phyloP scores from a whole-genome alignment of 805 yeast species.

The Candida namnaoensis region DNA sequence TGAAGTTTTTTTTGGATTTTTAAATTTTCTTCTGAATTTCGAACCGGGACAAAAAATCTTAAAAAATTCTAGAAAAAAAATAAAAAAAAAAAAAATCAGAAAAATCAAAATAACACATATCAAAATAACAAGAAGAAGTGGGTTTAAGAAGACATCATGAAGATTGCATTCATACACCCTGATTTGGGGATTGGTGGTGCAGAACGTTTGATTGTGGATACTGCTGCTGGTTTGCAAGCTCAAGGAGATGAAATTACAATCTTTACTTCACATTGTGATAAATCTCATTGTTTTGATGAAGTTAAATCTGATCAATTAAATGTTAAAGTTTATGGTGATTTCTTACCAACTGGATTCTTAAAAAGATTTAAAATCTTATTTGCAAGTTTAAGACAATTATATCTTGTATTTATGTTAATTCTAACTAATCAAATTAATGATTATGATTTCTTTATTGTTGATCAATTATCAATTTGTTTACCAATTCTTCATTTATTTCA shows the following conservation, averaged over 20 bases:
- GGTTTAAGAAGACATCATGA: no score
- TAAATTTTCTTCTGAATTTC: no score
- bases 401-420: slow-evolving; percentile 42
- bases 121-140: no score
- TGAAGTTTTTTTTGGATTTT: no score
- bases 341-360: slow-evolving; percentile 59
- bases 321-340: slow-evolving; percentile 76
- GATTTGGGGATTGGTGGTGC: slow-evolving; percentile 97
- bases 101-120: no score
- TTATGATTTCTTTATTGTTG: slow-evolving; percentile 74
- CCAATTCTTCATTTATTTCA: slow-evolving; percentile 52
- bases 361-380: slow-evolving; percentile 73
- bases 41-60: no score
- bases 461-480: slow-evolving; percentile 78
- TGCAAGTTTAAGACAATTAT: slow-evolving; percentile 78
- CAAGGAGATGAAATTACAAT: slow-evolving; percentile 55
- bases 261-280: slow-evolving; percentile 89
- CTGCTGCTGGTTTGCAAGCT: slow-evolving; percentile 79
- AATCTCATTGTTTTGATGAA: slow-evolving; percentile 85
- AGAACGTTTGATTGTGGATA: slow-evolving; percentile 92
- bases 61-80: no score
- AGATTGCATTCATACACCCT: slow-evolving; percentile 86
- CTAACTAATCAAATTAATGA: slow-evolving; percentile 33
- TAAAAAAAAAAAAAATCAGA: no score
- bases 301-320: slow-evolving; percentile 47